A percentile compares a stretch with the other conserved stretches of the same genome.
These are phyloP conservation scores for Carex scoparia DNA, from an alignment of 176 grass and related monocot species.

Conservation along the genomic window DNA sequence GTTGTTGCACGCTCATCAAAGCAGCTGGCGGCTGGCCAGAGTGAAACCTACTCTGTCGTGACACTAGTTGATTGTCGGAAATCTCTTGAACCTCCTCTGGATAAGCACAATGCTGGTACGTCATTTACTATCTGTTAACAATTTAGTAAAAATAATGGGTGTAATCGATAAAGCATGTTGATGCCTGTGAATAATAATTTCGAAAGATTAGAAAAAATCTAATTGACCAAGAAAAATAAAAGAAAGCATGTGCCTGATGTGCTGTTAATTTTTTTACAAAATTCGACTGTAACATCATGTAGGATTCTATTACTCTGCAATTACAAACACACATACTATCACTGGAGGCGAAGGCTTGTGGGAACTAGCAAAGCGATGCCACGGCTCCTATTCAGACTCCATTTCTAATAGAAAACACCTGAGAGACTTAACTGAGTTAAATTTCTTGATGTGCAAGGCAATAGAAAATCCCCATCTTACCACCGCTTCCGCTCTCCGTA, in stretches of 20 bases:
- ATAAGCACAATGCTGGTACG: slow-evolving; percentile 61
- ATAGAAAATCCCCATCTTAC: slow-evolving; percentile 83
- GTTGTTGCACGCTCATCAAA: slow-evolving; percentile 52
- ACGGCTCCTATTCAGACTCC: slow-evolving; percentile 43
- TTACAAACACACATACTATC: slow-evolving; percentile 64
- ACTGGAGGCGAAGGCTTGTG: slow-evolving; percentile 58
- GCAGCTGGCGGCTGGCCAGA: slow-evolving; percentile 32
- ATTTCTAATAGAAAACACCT: slow-evolving; percentile 78
- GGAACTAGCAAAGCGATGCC: slow-evolving; percentile 78
- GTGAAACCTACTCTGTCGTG: slow-evolving; percentile 54
- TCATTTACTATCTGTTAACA: background rate
- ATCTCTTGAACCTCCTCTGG: slow-evolving; percentile 54
- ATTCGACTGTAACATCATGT: background rate
- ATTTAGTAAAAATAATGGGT: background rate
- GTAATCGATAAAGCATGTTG: background rate
- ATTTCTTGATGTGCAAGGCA: slow-evolving; percentile 77
- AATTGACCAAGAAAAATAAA: background rate
- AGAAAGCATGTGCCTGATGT: background rate
- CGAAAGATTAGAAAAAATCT: background rate
- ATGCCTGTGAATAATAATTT: background rate
- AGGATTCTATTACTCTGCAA: slow-evolving; percentile 83
- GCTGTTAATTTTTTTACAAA: background rate
- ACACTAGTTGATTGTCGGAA: slow-evolving; percentile 72
- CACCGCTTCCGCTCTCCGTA: slow-evolving; percentile 46
- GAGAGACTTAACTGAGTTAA: slow-evolving; percentile 67